Evolutionary conservation across 2,329 filamentous ascomycete species (phyloP).

Genomic region (Penicillium palitans): DNA sequence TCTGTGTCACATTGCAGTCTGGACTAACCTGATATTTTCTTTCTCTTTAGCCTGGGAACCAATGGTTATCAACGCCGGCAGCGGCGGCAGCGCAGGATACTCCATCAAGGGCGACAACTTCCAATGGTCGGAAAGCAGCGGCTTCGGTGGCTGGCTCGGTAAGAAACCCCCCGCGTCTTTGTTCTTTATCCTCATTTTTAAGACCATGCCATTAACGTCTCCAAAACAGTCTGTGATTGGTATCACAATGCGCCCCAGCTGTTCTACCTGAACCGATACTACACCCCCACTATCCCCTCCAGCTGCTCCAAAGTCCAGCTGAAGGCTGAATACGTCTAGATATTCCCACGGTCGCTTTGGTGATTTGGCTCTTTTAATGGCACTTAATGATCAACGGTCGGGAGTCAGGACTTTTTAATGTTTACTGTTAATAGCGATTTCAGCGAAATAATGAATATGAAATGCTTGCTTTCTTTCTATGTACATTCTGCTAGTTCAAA

Average conservation of each 20-base stretch:
- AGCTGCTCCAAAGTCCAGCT: slow-evolving; percentile 39
- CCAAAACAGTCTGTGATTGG: slow-evolving; percentile 42
- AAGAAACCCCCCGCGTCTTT: slow-evolving; percentile 15
- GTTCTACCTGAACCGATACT: slow-evolving; percentile 37
- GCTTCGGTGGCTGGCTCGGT: slow-evolving; percentile 45
- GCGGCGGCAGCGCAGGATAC: slow-evolving; percentile 33
- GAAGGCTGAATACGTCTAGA: slow-evolving; percentile 26
- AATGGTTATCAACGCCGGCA: slow-evolving; percentile 38
- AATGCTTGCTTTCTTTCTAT: slow-evolving; percentile 6
- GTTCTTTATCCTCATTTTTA: neutral
- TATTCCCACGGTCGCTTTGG: slow-evolving; percentile 5
- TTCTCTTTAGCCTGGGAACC: slow-evolving; percentile 37
- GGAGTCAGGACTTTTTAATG: neutral
- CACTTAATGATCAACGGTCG: neutral
- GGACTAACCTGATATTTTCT: neutral
- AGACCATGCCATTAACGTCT: slow-evolving; percentile 4
- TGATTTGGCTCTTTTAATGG: neutral
- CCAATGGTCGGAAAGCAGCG: slow-evolving; percentile 30
- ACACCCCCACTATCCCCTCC: slow-evolving; percentile 27
- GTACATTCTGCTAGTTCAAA: slow-evolving; percentile 5
- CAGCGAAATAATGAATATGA: slow-evolving; percentile 6
- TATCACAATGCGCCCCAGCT: slow-evolving; percentile 42
- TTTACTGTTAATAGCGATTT: slow-evolving; percentile 8
- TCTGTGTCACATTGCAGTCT: neutral
- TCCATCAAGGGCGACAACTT: slow-evolving; percentile 30